Base-by-base conservation (phyloP, 2,329 filamentous ascomycete species). In the Coniella vitis region DNA sequence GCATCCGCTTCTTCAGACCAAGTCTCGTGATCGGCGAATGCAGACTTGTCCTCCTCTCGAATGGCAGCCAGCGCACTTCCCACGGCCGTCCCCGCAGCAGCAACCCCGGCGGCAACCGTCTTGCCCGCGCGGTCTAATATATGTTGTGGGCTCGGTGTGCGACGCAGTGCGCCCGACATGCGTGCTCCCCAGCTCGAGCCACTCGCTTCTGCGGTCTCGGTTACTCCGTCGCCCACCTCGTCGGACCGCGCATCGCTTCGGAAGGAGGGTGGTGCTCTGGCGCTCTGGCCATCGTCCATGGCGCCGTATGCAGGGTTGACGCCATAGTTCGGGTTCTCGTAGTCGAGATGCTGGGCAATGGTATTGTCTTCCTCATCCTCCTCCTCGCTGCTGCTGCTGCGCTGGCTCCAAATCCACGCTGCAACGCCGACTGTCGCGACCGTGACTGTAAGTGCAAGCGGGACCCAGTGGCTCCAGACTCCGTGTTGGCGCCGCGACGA, bases 361-460 rank as follows among this genome's bases (percentile, higher is more conserved):
- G 71, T 69, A 47, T 72, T 70, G 46, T 81, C 78, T 12, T 38
- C 38, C 54, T 76, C 73, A 54, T 82, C 75, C 49, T 82, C 78
- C 22, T 90, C 84, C 46, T 88, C 84, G 51, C 84, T 79, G 56
- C 87, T 84, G 61, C 77, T 81, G 60, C 88, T 81, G 60, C 88
- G 84, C 69, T 95, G 90, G 65, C 86, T 94, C 90, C 90, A 95
- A 53, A 90, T 81, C 91, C 91, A 97, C 49, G 89, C 89, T 45
- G 84, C 90, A 41, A 95, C 70, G 31, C 90, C 90, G 48, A 87
- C 83, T 19, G 90, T 89, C 53, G 91, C 91, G 58, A 94, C 81
- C 40, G 89, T 90, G 51, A 95, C 82, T 43, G 90, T 96, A 56
- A 95, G 69, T 56, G 83, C 84, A 49, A 97, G 76, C 54, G 91